Conservation (phyloP, 345 rosid genomes). For the Camelina hispida region DNA sequence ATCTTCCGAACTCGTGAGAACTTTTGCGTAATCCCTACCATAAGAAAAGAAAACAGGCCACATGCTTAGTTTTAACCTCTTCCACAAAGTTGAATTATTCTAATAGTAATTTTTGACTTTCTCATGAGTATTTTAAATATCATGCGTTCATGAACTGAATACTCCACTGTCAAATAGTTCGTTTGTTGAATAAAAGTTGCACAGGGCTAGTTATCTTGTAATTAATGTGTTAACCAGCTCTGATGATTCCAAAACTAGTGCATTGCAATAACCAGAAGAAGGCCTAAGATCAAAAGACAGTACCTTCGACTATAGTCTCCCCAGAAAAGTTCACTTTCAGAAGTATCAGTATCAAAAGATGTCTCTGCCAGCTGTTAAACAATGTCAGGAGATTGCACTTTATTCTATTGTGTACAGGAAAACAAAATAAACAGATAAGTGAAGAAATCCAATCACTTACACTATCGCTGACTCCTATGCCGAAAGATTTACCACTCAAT, state of each 20-base stretch:
- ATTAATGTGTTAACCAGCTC: slow-evolving; percentile 9
- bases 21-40: slow-evolving; percentile 61
- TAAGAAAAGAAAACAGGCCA: slow-evolving; percentile 11
- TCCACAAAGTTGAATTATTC: background rate
- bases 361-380: slow-evolving; percentile 59
- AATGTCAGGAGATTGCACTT: slow-evolving; percentile 20
- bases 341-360: slow-evolving; percentile 60
- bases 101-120: slow-evolving; percentile 24
- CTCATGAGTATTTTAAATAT: slow-evolving; percentile 11
- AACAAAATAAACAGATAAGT: background rate
- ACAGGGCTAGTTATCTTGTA: background rate
- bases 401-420: background rate
- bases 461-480: slow-evolving; percentile 48
- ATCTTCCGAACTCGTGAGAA: slow-evolving; percentile 51
- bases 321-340: slow-evolving; percentile 70
- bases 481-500: slow-evolving; percentile 38
- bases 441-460: slow-evolving; percentile 53
- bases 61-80: slow-evolving; percentile 13
- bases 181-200: slow-evolving; percentile 5
- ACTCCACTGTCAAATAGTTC: background rate
- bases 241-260: slow-evolving; percentile 3
- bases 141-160: slow-evolving; percentile 16
- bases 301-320: slow-evolving; percentile 66
- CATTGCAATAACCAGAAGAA: slow-evolving; percentile 17
- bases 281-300: slow-evolving; percentile 16